Base-by-base conservation (phyloP, 2,329 filamentous ascomycete genomes). In the Ophiostoma triangulosporum region DNA sequence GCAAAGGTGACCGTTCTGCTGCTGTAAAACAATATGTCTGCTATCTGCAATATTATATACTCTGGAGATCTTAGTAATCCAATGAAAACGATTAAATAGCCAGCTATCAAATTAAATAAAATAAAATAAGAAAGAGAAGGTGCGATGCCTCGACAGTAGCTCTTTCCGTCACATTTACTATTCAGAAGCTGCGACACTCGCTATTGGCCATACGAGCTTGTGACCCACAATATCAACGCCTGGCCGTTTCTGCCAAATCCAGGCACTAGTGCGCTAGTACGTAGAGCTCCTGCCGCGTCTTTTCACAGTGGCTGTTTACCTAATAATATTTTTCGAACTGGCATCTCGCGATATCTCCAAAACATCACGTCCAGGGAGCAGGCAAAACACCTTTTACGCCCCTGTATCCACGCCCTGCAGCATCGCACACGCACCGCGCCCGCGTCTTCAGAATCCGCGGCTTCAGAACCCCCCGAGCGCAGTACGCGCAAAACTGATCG, bases 271-370 rank as follows among this genome's bases (percentile, higher is more conserved):
- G 33, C 55, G 52, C 55, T 38, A 53, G 24, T 6, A n/a, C 31
- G 31, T 33, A 33, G 35, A 59, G 56, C 56, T 57, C 57, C 54
- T 51, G 54, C 56, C 56, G 57, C 56, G 57, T 59, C 54, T 40
- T 52, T 57, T 52, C 29, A 51, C 26, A 53, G 48, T 51, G 46
- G 52, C 27, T 32, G 38, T 31, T 53, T 50, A 31, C 14, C 36
- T 27, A 46, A 14, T 45, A 46, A 29, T 46, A 29, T 46, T 45
- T 52, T 54, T 56, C 54, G 53, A 54, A 48, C 50, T 54, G 55
- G 48, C 36, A 43, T 52, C 50, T 52, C 52, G 45, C 46, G 51
- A 58, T 43, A 49, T 22, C 40, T 46, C 27, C 14, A 46, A 35
- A 38, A 26, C 38, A 53, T 31, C 46, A 32, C 17, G n/a, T 31